Evolutionary conservation across 2,329 filamentous ascomycete species (phyloP).

Genomic region (Exserohilum turcica): DNA sequence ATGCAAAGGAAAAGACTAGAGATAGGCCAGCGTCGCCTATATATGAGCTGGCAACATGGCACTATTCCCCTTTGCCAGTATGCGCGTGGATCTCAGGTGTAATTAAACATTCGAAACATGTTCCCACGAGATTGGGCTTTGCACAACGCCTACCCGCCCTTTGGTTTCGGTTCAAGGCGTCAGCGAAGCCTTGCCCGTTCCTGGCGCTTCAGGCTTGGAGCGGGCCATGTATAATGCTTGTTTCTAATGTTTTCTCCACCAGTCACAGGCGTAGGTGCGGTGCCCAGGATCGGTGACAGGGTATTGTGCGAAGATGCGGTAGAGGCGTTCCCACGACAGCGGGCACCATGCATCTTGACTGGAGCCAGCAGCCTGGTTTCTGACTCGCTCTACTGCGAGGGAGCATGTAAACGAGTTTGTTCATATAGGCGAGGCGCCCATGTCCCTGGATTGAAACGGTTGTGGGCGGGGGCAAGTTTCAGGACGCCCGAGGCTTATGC

Average conservation of each 20-base stretch:
- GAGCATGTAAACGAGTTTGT: conserved; percentile 30
- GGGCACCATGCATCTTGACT: conserved; percentile 27
- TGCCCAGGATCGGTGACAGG: conserved; percentile 19
- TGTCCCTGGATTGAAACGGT: conserved; percentile 43
- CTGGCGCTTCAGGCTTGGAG: conserved; percentile 21
- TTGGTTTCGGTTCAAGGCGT: conserved; percentile 23
- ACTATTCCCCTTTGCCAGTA: conserved; percentile 18
- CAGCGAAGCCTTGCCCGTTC: conserved; percentile 19
- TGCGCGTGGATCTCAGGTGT: conserved; percentile 35
- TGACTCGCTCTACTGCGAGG: conserved; percentile 18
- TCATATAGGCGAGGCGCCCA: conserved; percentile 35
- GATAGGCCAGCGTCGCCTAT: conserved; percentile 21
- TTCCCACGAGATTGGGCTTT: conserved; percentile 23
- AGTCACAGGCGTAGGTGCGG: conserved; percentile 19
- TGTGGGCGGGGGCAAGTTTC: conserved; percentile 38
- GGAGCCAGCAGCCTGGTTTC: conserved; percentile 13
- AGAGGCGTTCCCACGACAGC: conserved; percentile 27
- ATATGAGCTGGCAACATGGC: conserved; percentile 19
- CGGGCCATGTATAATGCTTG: conserved; percentile 30
- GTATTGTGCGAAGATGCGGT: conserved; percentile 21
- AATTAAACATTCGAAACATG: conserved; percentile 47
- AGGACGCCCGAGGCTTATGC: conserved; percentile 35
- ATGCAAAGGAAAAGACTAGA: conserved; percentile 4
- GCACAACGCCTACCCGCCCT: conserved; percentile 26
- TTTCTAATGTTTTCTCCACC: conserved; percentile 31